A percentile compares a stretch with the other conserved stretches of the same genome.
These are phyloP conservation scores for Lichenothelia convexa DNA, from an alignment of 495 filamentous ascomycete species.

Conservation along the genomic window DNA sequence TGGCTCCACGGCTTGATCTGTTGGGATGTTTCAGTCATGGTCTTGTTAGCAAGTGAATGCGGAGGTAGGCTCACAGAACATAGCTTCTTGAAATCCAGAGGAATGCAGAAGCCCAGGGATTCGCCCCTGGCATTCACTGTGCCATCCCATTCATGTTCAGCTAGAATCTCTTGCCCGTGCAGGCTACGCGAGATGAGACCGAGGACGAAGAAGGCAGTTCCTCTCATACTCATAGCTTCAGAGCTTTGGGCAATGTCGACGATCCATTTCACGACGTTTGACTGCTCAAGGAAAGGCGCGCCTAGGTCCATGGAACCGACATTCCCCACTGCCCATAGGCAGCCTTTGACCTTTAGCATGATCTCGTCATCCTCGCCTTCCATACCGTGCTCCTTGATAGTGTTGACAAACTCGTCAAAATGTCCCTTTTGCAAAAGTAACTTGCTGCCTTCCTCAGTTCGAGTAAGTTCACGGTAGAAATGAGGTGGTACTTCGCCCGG, in stretches of 20 bases:
- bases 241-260: conserved; percentile 72
- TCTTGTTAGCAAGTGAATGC: not conserved
- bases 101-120: conserved; percentile 73
- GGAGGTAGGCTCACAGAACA: conserved; percentile 39
- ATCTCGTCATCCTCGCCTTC: conserved; percentile 72
- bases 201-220: conserved; percentile 90
- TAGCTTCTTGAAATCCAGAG: conserved; percentile 54
- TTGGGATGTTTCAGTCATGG: conserved; percentile 3
- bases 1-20: conserved; percentile 19
- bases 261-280: conserved; percentile 69
- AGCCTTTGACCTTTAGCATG: conserved; percentile 88
- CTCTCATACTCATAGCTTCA: conserved; percentile 76
- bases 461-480: conserved; percentile 88
- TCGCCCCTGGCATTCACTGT: conserved; percentile 68
- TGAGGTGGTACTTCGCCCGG: conserved; percentile 71
- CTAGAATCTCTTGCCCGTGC: conserved; percentile 78
- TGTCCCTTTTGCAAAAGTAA: conserved; percentile 83
- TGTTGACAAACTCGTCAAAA: conserved; percentile 79
- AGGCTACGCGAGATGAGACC: conserved; percentile 82
- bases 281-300: conserved; percentile 75
- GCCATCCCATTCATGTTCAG: conserved; percentile 77
- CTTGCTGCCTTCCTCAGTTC: conserved; percentile 81
- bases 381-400: conserved; percentile 67
- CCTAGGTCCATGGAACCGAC: conserved; percentile 97
- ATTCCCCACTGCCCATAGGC: conserved; percentile 93